Evolutionary conservation across 73 alveolate genomes (phyloP).

Genomic region (Paramecium sonneborni): DNA sequence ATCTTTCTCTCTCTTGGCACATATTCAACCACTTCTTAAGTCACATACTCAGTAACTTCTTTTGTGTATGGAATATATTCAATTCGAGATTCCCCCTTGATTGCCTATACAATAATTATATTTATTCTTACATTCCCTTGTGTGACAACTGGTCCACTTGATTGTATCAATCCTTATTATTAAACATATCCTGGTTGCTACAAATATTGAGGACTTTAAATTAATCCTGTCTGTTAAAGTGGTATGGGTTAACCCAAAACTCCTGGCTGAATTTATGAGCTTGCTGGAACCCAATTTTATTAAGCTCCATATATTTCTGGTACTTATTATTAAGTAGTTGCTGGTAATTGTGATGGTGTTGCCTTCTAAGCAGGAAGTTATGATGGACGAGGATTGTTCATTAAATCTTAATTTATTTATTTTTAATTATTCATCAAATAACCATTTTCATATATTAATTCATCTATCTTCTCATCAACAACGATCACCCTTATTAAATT

Average conservation of each 20-base stretch:
- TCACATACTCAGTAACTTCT: slow-evolving; percentile 61
- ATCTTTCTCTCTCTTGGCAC: slow-evolving; percentile 67
- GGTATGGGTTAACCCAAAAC: neutral
- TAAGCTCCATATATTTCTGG: neutral
- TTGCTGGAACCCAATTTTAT: neutral
- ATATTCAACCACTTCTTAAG: slow-evolving; percentile 60
- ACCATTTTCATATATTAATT: neutral
- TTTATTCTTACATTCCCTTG: neutral
- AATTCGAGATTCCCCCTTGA: slow-evolving; percentile 67
- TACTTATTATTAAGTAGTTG: neutral
- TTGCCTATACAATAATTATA: neutral
- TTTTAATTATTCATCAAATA: neutral
- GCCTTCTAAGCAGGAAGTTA: neutral
- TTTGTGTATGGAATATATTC: slow-evolving; percentile 66
- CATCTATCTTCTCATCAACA: neutral
- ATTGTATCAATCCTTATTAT: neutral
- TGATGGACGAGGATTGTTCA: slow-evolving; percentile 38
- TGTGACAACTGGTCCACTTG: neutral
- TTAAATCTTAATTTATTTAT: neutral
- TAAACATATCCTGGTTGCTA: neutral
- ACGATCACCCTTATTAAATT: too few species aligned
- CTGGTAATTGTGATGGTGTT: neutral
- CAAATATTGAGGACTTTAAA: neutral
- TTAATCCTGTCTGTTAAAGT: slow-evolving; percentile 20
- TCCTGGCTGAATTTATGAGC: slow-evolving; percentile 30